phyloP scores from a whole-genome alignment of 768 basidiomycete species.

The Austroboletus eburneus region DNA sequence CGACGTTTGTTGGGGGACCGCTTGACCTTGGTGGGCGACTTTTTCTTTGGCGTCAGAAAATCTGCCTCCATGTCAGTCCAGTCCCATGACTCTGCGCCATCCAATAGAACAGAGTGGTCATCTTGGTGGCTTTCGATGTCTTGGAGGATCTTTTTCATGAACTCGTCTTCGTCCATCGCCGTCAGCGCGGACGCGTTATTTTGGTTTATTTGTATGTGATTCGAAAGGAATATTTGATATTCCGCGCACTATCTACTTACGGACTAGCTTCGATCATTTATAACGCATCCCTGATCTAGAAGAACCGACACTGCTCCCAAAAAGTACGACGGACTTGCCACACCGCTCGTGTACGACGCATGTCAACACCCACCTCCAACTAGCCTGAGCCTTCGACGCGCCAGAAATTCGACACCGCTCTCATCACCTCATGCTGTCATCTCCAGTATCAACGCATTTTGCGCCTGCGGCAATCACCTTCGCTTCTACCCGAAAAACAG shows the following conservation, averaged over 20 bases:
- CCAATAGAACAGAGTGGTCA: constrained; percentile 49
- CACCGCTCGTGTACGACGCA: no score
- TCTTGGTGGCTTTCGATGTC: constrained; percentile 11
- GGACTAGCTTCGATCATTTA: no score
- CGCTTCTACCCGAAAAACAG: no score
- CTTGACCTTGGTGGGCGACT: constrained; percentile 22
- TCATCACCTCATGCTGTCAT: no score
- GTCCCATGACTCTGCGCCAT: constrained; percentile 69
- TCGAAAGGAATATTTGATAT: background rate
- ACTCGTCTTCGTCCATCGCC: constrained; percentile 46
- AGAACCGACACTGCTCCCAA: no score
- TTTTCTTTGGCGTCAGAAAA: constrained; percentile 49
- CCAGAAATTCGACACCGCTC: no score
- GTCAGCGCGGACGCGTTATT: constrained; percentile 26
- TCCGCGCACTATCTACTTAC: constrained; percentile 3
- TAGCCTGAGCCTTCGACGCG: no score
- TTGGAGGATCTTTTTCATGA: constrained; percentile 50
- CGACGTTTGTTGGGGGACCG: background rate
- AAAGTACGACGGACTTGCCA: no score
- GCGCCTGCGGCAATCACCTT: no score
- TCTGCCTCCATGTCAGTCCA: constrained; percentile 55
- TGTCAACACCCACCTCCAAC: no score
- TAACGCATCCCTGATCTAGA: no score
- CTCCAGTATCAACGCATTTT: no score
- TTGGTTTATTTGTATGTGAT: constrained; percentile 7